A percentile compares a stretch with the other conserved stretches of the same genome.
These are phyloP conservation scores for Helianthus annuus DNA, from an alignment of 129 eudicot species.

Conservation along the genomic window HanXRQr2.0-SUNRISE NC_035436.2:165783023-165783522, in stretches of 20 bases:
- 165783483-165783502: no score
- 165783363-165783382: not conserved
- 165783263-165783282: no score
- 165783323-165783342: not conserved
- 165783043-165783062: no score
- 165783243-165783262: not conserved
- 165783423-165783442: no score
- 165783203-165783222: not conserved
- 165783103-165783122: no score
- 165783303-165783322: not conserved
- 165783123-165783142: no score
- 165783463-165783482: no score
- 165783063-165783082: no score
- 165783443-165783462: no score
- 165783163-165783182: not conserved
- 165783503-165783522: no score
- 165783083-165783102: no score
- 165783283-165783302: not conserved
- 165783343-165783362: not conserved
- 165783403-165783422: not conserved
- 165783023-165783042: no score
- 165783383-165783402: not conserved
- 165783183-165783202: not conserved
- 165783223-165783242: not conserved
- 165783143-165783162: not conserved